Conservation (phyloP, 1,284 basidiomycete species). For the Athelia psychrophila region DNA sequence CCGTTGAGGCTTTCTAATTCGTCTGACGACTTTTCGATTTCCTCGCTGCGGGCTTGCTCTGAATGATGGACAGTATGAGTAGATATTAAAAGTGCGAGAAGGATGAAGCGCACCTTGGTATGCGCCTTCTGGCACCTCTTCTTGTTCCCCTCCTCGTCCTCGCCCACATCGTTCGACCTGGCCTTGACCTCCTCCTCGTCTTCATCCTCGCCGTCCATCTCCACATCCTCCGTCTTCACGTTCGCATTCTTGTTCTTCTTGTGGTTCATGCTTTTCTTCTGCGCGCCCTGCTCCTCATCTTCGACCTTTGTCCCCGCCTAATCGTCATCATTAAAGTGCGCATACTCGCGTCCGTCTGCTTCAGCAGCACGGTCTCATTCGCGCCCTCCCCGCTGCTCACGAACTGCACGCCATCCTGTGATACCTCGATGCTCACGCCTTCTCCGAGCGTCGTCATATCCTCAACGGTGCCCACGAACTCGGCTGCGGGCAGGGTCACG, state of each 20-base stretch:
- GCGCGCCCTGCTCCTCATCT: slow-evolving; percentile 36
- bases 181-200: slow-evolving; percentile 43
- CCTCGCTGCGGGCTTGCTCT: slow-evolving; percentile 47
- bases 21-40: slow-evolving; percentile 50
- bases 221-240: slow-evolving; percentile 25
- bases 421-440: slow-evolving; percentile 93
- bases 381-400: slow-evolving; percentile 92
- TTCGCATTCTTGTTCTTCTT: slow-evolving; percentile 43
- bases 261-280: slow-evolving; percentile 37
- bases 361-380: slow-evolving; percentile 85
- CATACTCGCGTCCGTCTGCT: slow-evolving; percentile 57
- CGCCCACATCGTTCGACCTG: slow-evolving; percentile 45
- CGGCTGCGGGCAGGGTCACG: slow-evolving; percentile 83
- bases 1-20: slow-evolving; percentile 44
- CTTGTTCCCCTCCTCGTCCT: slow-evolving; percentile 37
- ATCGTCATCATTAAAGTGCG: slow-evolving; percentile 42
- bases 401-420: slow-evolving; percentile 97
- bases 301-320: slow-evolving; percentile 29
- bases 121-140: slow-evolving; percentile 65
- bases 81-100: background rate
- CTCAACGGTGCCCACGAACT: slow-evolving; percentile 89
- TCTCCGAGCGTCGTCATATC: no score
- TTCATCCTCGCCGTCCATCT: slow-evolving; percentile 48
- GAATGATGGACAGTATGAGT: slow-evolving; percentile 27
- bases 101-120: slow-evolving; percentile 42